Evolutionary conservation across 2,329 filamentous ascomycete genomes (phyloP).

Genomic region (Aspergillus pseudoviridinutans): DNA sequence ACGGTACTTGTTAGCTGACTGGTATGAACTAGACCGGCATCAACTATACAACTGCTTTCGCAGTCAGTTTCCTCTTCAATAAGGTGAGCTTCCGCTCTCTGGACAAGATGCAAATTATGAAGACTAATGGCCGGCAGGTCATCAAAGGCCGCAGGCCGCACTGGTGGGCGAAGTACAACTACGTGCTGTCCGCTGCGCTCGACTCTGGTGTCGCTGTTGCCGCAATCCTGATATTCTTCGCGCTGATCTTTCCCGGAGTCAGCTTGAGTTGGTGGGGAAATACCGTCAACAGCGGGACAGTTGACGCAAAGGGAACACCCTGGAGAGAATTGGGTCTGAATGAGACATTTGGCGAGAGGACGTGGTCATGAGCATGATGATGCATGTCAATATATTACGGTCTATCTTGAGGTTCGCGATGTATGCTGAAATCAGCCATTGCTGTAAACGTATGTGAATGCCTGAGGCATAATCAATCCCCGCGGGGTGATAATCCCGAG

Average conservation of each 20-base stretch:
- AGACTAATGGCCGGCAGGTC: conserved; percentile 1
- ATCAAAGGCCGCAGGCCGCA: conserved; percentile 13
- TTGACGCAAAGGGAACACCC: conserved; percentile 30
- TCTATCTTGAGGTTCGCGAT: background rate
- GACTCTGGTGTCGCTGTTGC: conserved; percentile 33
- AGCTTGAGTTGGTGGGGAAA: conserved; percentile 34
- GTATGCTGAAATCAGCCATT: background rate
- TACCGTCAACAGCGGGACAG: conserved; percentile 25
- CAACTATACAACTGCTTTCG: conserved; percentile 20
- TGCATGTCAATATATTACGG: background rate
- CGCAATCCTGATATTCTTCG: conserved; percentile 36
- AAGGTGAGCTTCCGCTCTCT: conserved; percentile 11
- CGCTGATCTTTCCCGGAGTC: conserved; percentile 30
- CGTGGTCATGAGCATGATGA: conserved; percentile 7
- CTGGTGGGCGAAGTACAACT: conserved; percentile 27
- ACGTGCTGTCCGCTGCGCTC: conserved; percentile 34
- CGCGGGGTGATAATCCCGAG: background rate
- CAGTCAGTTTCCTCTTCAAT: conserved; percentile 34
- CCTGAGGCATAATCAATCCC: conserved; percentile 1
- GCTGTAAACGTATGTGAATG: background rate
- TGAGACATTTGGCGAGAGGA: conserved; percentile 11
- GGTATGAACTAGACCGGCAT: conserved; percentile 16
- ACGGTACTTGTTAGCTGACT: background rate
- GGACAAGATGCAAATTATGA: background rate
- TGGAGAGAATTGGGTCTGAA: conserved; percentile 13